These are phyloP conservation scores for Penicillium sp. DNA, from an alignment of 2,329 filamentous ascomycete genomes.

Conservation along the genomic window DNA sequence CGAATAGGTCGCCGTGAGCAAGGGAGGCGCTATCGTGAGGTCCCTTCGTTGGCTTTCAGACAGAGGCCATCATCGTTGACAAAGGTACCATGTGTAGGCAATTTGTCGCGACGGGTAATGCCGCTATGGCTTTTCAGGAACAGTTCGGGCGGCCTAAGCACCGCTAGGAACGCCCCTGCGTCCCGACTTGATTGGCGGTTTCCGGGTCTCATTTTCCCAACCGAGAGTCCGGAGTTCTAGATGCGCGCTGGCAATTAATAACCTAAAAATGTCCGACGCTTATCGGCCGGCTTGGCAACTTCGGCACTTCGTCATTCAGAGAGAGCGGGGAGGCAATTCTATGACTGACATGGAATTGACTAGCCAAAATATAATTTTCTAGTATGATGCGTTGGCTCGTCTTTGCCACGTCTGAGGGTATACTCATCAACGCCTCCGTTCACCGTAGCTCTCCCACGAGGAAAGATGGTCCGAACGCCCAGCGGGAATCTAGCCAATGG, in stretches of 20 bases:
- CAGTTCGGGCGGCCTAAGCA: constrained; percentile 1
- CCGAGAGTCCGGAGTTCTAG: neutral
- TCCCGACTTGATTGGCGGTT: neutral
- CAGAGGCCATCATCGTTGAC: neutral
- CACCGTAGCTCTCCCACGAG: neutral
- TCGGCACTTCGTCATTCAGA: neutral
- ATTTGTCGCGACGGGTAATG: constrained; percentile 1
- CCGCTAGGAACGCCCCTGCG: neutral
- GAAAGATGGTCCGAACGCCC: neutral
- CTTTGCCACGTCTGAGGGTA: neutral
- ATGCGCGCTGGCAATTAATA: neutral
- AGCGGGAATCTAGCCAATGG: neutral
- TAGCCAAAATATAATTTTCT: neutral
- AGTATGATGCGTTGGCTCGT: neutral
- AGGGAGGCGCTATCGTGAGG: neutral
- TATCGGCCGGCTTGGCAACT: neutral
- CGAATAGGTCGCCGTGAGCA: neutral
- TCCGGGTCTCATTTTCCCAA: neutral
- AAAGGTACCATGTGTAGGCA: neutral
- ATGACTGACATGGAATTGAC: neutral
- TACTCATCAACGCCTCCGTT: neutral
- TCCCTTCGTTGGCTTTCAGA: neutral
- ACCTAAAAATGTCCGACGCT: neutral
- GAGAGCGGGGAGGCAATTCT: too few relatives aligned
- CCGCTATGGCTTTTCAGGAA: constrained; percentile 3